Conservation (phyloP, 2,329 filamentous ascomycete species). For the Penicillium sp. region DNA sequence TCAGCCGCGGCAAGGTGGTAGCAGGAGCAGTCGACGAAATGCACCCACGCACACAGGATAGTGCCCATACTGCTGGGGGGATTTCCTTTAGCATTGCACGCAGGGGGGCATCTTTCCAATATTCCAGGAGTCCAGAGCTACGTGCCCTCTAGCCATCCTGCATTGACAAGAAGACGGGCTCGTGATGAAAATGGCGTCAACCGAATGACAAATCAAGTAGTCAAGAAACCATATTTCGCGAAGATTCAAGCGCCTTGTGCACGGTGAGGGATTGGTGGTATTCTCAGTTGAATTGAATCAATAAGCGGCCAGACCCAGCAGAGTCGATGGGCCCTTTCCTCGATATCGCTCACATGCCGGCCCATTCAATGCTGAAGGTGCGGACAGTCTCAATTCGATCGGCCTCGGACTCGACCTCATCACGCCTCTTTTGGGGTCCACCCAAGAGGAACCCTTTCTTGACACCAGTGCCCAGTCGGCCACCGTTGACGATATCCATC, state of each 20-base stretch:
- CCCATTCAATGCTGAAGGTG: slow-evolving; percentile 91
- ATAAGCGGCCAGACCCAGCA: not conserved
- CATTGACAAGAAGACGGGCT: not conserved
- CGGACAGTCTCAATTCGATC: slow-evolving; percentile 56
- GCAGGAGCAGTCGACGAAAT: too few relatives aligned
- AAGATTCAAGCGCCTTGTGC: not conserved
- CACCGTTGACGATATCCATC: slow-evolving; percentile 83
- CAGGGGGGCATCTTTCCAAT: not conserved
- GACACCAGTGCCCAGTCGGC: slow-evolving; percentile 87
- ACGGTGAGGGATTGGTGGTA: not conserved
- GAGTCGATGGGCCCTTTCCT: not conserved
- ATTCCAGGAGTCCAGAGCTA: not conserved
- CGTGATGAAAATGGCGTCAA: not conserved
- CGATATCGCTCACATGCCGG: slow-evolving; percentile 71
- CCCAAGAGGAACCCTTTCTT: slow-evolving; percentile 95
- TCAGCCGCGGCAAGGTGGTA: not conserved
- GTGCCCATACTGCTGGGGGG: not conserved
- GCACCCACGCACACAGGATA: not conserved
- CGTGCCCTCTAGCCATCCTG: not conserved
- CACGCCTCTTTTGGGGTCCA: slow-evolving; percentile 59
- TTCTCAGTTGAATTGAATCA: not conserved
- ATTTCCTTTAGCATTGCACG: not conserved
- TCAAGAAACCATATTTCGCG: not conserved
- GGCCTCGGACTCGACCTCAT: slow-evolving; percentile 43
- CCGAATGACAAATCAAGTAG: not conserved